These are phyloP conservation scores for Rhynchosporium graminicola DNA, from an alignment of 2,329 filamentous ascomycete genomes.

Conservation along the genomic window DNA sequence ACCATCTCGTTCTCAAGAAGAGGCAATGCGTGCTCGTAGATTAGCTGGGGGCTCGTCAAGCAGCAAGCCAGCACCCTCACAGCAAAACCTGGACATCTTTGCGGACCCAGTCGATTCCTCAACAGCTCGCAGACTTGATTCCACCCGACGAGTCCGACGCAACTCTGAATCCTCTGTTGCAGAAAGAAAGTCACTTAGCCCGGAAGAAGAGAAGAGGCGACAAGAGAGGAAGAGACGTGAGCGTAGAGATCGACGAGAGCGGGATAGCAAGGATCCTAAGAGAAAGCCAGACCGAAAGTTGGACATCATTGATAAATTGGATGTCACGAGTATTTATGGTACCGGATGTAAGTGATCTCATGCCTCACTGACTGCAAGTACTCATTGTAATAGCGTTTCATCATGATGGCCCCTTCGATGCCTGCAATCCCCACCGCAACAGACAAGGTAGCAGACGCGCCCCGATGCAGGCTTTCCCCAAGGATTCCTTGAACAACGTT, in stretches of 20 bases:
- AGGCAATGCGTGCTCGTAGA: conserved; percentile 56
- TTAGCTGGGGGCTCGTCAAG: conserved; percentile 43
- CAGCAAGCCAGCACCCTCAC: conserved; percentile 30
- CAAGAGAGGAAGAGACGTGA: conserved; percentile 55
- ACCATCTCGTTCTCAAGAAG: conserved; percentile 66
- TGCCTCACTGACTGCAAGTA: neutral
- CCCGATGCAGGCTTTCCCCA: conserved; percentile 95
- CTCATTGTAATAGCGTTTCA: conserved; percentile 73
- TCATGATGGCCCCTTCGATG: conserved; percentile 96
- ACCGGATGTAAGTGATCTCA: conserved; percentile 69
- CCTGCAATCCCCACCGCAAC: conserved; percentile 92
- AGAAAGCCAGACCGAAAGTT: conserved; percentile 50
- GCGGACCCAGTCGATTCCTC: conserved; percentile 40
- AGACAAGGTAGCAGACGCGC: conserved; percentile 78
- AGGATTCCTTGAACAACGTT: conserved; percentile 88
- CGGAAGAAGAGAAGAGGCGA: conserved; percentile 61
- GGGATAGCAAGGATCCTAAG: conserved; percentile 45
- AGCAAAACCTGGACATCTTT: conserved; percentile 40
- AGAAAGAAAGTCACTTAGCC: conserved; percentile 55
- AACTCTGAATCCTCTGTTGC: conserved; percentile 80
- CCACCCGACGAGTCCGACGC: conserved; percentile 59
- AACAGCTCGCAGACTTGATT: conserved; percentile 42
- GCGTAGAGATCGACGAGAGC: conserved; percentile 47
- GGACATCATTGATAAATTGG: conserved; percentile 94
- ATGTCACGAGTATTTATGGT: conserved; percentile 94